Evolutionary conservation across 495 filamentous ascomycete genomes (phyloP).

Genomic region (Penicillium coprophilum): DNA sequence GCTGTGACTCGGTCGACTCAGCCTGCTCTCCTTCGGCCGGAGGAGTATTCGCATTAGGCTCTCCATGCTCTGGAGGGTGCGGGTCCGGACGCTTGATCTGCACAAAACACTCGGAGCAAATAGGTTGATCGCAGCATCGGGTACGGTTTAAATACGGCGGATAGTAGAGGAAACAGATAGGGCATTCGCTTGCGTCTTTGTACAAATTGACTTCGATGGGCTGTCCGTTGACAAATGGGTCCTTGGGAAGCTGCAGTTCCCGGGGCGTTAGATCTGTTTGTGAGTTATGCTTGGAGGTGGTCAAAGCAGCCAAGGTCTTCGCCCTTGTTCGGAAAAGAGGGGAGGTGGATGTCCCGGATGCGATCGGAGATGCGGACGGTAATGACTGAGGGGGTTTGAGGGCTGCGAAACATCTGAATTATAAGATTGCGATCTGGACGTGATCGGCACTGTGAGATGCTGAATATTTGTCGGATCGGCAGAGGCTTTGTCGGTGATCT

Average conservation of each 20-base stretch:
- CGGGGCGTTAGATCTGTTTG: constrained; percentile 69
- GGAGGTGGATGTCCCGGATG: constrained; percentile 59
- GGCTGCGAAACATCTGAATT: constrained; percentile 64
- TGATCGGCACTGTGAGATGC: constrained; percentile 73
- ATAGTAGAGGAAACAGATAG: constrained; percentile 95
- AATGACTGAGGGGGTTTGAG: constrained; percentile 50
- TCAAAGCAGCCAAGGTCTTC: constrained; percentile 84
- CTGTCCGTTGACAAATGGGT: constrained; percentile 89
- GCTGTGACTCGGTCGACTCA: constrained; percentile 56
- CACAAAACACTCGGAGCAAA: constrained; percentile 98
- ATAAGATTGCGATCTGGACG: constrained; percentile 68
- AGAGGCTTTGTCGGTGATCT: constrained; percentile 42
- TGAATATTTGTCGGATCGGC: constrained; percentile 52
- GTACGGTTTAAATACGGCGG: constrained; percentile 96
- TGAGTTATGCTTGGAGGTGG: constrained; percentile 65
- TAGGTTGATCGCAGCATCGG: constrained; percentile 91
- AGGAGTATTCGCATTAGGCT: constrained; percentile 51
- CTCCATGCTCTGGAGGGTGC: constrained; percentile 85
- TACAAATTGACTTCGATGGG: constrained; percentile 89
- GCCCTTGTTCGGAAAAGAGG: constrained; percentile 65
- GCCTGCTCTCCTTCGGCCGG: constrained; percentile 38
- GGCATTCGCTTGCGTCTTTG: constrained; percentile 86
- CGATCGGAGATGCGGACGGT: constrained; percentile 50
- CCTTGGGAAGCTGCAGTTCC: constrained; percentile 76
- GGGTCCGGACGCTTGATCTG: constrained; percentile 97